Conservation (phyloP, 768 basidiomycete genomes). For the Auricularia cornea region DNA sequence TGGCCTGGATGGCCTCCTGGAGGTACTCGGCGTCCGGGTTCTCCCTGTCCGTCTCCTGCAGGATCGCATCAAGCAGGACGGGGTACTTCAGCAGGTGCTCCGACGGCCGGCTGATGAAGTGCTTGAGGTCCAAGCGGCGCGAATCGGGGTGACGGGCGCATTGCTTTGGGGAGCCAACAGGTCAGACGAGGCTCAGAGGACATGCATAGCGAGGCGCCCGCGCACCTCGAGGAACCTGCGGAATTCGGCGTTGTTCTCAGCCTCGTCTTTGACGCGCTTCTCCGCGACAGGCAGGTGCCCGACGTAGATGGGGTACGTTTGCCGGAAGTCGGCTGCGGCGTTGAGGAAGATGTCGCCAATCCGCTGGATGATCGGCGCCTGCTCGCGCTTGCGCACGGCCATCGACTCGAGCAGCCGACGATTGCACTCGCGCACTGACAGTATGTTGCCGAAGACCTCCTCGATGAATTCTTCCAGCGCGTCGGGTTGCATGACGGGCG, state of each 20-base stretch:
- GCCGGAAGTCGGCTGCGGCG: slow-evolving; percentile 39
- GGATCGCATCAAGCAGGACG: slow-evolving; percentile 75
- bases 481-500: slow-evolving; percentile 29
- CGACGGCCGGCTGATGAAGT: slow-evolving; percentile 68
- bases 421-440: slow-evolving; percentile 27
- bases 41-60: slow-evolving; percentile 69
- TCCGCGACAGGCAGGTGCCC: slow-evolving; percentile 81
- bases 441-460: slow-evolving; percentile 34
- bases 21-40: slow-evolving; percentile 81
- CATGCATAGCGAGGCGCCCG: background rate
- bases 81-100: slow-evolving; percentile 83
- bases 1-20: slow-evolving; percentile 73
- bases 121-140: slow-evolving; percentile 62
- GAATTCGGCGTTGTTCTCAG: slow-evolving; percentile 73
- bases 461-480: slow-evolving; percentile 31
- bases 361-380: slow-evolving; percentile 26
- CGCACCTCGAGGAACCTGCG: slow-evolving; percentile 76
- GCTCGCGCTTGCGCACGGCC: slow-evolving; percentile 30
- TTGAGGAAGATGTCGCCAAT: slow-evolving; percentile 50
- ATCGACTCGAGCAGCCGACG: slow-evolving; percentile 30
- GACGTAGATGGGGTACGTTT: slow-evolving; percentile 38
- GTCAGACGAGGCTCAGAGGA: slow-evolving; percentile 1
- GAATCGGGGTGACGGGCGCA: slow-evolving; percentile 45
- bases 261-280: slow-evolving; percentile 79
- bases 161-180: slow-evolving; percentile 30